Evolutionary conservation across 2,329 filamentous ascomycete genomes (phyloP).

Genomic region (Calonectria multiphialidica): DNA sequence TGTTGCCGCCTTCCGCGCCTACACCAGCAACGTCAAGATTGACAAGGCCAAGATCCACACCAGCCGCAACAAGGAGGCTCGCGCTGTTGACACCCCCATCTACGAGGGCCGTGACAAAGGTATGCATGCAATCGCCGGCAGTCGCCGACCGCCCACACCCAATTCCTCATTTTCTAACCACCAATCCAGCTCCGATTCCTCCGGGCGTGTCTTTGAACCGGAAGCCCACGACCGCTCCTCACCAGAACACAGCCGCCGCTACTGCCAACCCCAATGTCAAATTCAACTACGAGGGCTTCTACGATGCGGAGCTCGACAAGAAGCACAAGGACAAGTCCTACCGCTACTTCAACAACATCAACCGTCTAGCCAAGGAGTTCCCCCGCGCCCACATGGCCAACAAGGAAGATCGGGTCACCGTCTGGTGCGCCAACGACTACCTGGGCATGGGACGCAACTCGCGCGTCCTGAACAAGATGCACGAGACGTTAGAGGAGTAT

Average conservation of each 20-base stretch:
- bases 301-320: constrained; percentile 90
- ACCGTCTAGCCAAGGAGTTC: constrained; percentile 95
- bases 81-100: constrained; percentile 75
- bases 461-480: constrained; percentile 90
- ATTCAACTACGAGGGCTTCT: constrained; percentile 94
- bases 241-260: constrained; percentile 37
- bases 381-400: constrained; percentile 92
- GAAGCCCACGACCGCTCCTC: constrained; percentile 39
- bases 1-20: constrained; percentile 59
- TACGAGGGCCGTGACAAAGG: constrained; percentile 63
- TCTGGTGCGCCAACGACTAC: constrained; percentile 99
- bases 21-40: constrained; percentile 63
- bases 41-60: constrained; percentile 85
- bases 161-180: constrained; percentile 23
- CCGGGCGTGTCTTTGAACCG: constrained; percentile 36
- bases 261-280: constrained; percentile 59
- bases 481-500: constrained; percentile 93
- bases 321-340: constrained; percentile 99
- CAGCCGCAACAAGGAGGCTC: constrained; percentile 80
- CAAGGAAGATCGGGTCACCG: constrained; percentile 88
- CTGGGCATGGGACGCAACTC: constrained; percentile 96
- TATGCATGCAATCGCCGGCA: constrained; percentile 51
- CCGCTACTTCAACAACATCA: constrained; percentile 99
- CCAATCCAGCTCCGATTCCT: constrained; percentile 36
- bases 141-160: background rate